Evolutionary conservation across 169 alveolate genomes (phyloP), one percentile per base, ranked within the genome.

Genomic region (Neospora caninum): DNA sequence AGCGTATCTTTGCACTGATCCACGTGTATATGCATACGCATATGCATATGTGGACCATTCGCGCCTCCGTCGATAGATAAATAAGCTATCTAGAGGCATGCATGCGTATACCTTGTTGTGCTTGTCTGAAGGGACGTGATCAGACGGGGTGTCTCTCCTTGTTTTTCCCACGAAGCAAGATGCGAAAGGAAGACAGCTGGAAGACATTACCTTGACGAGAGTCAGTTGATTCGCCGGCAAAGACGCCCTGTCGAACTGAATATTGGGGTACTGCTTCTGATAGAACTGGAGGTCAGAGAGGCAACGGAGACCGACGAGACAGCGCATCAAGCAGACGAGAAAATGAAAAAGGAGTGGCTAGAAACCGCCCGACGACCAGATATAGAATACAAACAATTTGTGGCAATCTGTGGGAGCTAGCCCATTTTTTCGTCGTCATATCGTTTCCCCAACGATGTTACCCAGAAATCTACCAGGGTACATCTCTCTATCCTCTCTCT

Each of bases 171-270:
- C 34, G 22, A 20, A 69, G 82, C 6, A 18, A 69, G 4, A 10
- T 9, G n/a, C 6, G 82, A 18, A 69, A 69, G 22, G n/a, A 20
- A 6, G 18, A 34, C n/a, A 69, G 18, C 38, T 4, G 34, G 39
- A 9, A 34, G 13, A 69, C 27, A 78, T 41, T 82, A 82, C 89
- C 89, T 82, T 82, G 41, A 43, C 67, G 7, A 82, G 43, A 6
- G 89, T 82, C 64, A 82, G 64, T 13, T 82, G 89, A 22, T 43
- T 82, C 41, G 67, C 18, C 10, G 89, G 89, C 69, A 82, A 49
- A 13, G 89, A 38, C 67, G 53, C 64, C 38, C 39, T 41, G 31
- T 82, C 64, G 89, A 82, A 82, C 31, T 22, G 41, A 20, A 82
- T 82, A 36, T 82, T 29, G 20, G 89, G 89, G 41, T 82, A 82